Conservation (phyloP, 2,329 filamentous ascomycete species). For the Cadophora sp. region DNA sequence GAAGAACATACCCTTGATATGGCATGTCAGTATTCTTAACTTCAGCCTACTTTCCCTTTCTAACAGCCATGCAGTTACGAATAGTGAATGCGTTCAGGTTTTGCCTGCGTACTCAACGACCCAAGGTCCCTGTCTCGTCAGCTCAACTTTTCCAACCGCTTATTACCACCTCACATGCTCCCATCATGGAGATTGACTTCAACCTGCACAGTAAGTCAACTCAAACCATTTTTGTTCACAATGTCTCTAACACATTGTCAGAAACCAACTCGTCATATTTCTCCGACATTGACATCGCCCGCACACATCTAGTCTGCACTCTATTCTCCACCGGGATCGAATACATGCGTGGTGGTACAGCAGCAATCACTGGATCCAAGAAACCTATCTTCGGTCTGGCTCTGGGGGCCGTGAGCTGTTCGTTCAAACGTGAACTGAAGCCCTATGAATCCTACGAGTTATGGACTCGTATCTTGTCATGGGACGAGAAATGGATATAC, state of each 20-base stretch:
- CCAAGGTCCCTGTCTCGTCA: conserved; percentile 52
- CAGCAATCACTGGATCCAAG: conserved; percentile 42
- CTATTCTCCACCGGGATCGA: conserved; percentile 48
- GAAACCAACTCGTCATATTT: conserved; percentile 75
- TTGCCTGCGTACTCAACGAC: conserved; percentile 51
- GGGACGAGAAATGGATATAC: conserved; percentile 85
- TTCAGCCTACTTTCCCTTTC: conserved; percentile 2
- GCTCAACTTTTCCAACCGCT: conserved; percentile 68
- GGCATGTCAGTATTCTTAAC: conserved; percentile 59
- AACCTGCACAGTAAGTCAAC: conserved; percentile 63
- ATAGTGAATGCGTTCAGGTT: conserved; percentile 51
- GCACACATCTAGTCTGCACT: conserved; percentile 67
- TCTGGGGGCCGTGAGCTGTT: conserved; percentile 62
- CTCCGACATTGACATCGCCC: conserved; percentile 70
- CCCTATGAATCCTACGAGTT: conserved; percentile 75
- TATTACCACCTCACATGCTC: conserved; percentile 65
- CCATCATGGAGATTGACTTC: conserved; percentile 72
- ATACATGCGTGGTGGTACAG: conserved; percentile 45
- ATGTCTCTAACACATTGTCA: conserved; percentile 11
- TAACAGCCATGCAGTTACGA: conserved; percentile 40
- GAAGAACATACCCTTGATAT: conserved; percentile 65
- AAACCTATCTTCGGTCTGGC: conserved; percentile 45
- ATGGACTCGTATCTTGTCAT: conserved; percentile 72
- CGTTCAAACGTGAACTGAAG: conserved; percentile 74
- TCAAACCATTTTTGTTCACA: not conserved